phyloP scores from a whole-genome alignment of 2,329 filamentous ascomycete genomes.

The Byssoonygena ceratinophila region DNA sequence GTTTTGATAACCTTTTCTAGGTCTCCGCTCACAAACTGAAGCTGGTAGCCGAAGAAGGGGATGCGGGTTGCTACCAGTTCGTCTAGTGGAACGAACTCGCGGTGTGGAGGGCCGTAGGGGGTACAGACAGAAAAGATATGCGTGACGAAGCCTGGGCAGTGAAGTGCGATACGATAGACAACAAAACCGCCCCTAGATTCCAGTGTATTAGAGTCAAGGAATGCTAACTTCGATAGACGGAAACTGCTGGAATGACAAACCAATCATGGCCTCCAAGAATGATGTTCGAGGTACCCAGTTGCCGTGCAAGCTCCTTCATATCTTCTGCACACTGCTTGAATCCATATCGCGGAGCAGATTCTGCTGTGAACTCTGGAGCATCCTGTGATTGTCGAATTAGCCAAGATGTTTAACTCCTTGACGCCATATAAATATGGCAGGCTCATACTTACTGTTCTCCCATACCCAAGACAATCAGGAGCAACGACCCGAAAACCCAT shows the following conservation, averaged over 20 bases:
- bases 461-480: constrained; percentile 81
- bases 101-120: constrained; percentile 52
- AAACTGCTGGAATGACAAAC: constrained; percentile 22
- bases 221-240: not conserved
- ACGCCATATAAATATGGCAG: not conserved
- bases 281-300: constrained; percentile 48
- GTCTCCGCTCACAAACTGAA: constrained; percentile 62
- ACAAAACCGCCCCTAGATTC: constrained; percentile 57
- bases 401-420: not conserved
- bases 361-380: constrained; percentile 46
- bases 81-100: constrained; percentile 47
- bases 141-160: constrained; percentile 60
- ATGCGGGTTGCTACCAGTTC: constrained; percentile 46
- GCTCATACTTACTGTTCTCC: constrained; percentile 48
- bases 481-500: constrained; percentile 69
- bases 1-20: constrained; percentile 50
- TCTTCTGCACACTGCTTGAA: constrained; percentile 64
- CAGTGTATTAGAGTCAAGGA: not conserved
- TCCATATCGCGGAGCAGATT: constrained; percentile 53
- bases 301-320: constrained; percentile 58
- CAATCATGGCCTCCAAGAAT: constrained; percentile 90
- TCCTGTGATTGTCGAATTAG: constrained; percentile 24
- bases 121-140: constrained; percentile 74
- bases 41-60: constrained; percentile 71
- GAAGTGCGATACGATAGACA: constrained; percentile 63